phyloP scores from a whole-genome alignment of 495 filamentous ascomycete genomes.

The Hypoxylon trugodes region DNA sequence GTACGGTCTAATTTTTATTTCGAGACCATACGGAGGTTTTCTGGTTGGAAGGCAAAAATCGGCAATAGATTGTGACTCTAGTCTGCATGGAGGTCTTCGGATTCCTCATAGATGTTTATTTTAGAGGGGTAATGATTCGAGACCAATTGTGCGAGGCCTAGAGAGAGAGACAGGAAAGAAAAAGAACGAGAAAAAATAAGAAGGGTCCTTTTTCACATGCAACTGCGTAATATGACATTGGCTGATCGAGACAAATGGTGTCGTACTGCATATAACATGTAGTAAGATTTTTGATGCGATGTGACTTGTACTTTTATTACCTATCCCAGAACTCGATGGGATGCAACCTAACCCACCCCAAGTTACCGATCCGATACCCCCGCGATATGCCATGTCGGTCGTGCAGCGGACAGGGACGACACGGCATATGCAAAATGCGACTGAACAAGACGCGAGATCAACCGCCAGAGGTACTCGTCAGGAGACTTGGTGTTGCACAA shows the following conservation, averaged over 20 bases:
- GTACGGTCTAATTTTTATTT: constrained; percentile 25
- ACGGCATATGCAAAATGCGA: constrained; percentile 42
- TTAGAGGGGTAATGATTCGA: constrained; percentile 41
- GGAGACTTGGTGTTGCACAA: constrained; percentile 35
- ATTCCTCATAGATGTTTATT: constrained; percentile 44
- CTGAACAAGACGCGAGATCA: constrained; percentile 34
- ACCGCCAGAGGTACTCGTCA: constrained; percentile 28
- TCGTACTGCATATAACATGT: constrained; percentile 39
- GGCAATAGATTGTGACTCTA: constrained; percentile 44
- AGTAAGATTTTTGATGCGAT: constrained; percentile 40
- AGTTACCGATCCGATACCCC: constrained; percentile 40
- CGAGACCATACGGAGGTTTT: constrained; percentile 31
- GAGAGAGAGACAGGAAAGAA: constrained; percentile 10
- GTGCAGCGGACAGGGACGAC: constrained; percentile 31
- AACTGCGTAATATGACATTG: constrained; percentile 34
- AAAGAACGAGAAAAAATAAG: constrained; percentile 25
- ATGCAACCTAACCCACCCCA: constrained; percentile 34
- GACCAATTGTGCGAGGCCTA: constrained; percentile 39
- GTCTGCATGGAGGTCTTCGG: constrained; percentile 43
- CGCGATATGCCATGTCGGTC: constrained; percentile 28
- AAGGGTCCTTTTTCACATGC: constrained; percentile 36
- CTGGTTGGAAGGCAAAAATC: constrained; percentile 40
- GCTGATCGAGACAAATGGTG: constrained; percentile 16
- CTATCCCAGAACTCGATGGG: constrained; percentile 34
- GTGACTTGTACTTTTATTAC: constrained; percentile 31